Percentiles rank a stretch among this genome's conserved stretches.
Conservation (phyloP, 139 green algal species). For the Chlamydomonas incerta region DNA sequence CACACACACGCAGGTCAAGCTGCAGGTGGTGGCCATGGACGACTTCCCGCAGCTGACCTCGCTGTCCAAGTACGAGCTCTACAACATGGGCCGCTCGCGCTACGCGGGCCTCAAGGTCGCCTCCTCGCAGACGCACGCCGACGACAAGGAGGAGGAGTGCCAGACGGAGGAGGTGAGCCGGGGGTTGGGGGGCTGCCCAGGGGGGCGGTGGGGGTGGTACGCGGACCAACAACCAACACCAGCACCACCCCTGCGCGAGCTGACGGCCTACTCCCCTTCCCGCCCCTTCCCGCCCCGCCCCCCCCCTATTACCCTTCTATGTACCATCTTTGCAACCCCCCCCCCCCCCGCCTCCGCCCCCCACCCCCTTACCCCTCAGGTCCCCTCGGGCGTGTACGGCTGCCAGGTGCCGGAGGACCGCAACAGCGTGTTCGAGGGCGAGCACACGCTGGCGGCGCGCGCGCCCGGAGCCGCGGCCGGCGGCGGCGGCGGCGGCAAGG, state of each 20-base stretch:
- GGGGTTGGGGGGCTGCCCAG: too few species aligned
- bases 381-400: not conserved
- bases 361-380: not conserved
- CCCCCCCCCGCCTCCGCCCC: not conserved
- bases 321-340: not conserved
- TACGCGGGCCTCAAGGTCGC: constrained; percentile 46
- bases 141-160: constrained; percentile 63
- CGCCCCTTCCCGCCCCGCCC: too few species aligned
- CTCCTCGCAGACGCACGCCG: constrained; percentile 59
- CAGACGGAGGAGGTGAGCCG: constrained; percentile 69
- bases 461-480: too few species aligned
- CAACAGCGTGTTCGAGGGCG: constrained; percentile 26
- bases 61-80: constrained; percentile 51
- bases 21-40: constrained; percentile 49
- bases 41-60: constrained; percentile 36
- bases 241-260: too few species aligned
- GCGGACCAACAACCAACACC: too few species aligned
- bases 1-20: constrained; percentile 3
- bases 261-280: not conserved
- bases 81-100: constrained; percentile 40
- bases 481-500: not conserved
- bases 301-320: not conserved
- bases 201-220: too few species aligned
- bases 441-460: constrained; percentile 23
- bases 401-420: constrained; percentile 50